These are phyloP conservation scores for Cladosporium oxysporum DNA, from an alignment of 2,329 filamentous ascomycete genomes.

Conservation along the genomic window DNA sequence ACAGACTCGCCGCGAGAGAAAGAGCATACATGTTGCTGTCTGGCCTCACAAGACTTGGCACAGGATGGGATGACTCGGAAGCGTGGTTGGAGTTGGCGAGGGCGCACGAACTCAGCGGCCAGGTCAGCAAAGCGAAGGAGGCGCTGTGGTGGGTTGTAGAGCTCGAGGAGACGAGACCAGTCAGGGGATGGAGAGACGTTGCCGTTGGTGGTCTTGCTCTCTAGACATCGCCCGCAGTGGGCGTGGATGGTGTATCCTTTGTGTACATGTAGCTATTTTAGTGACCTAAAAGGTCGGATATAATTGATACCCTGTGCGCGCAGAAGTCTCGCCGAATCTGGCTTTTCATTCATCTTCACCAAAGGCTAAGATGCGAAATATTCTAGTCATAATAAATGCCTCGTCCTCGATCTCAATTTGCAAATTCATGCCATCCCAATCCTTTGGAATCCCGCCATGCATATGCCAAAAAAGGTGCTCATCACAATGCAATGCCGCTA, in stretches of 20 bases:
- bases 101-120: slow-evolving; percentile 83
- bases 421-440: neutral
- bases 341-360: neutral
- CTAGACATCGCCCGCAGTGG: slow-evolving; percentile 13
- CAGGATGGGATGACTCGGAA: slow-evolving; percentile 87
- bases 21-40: slow-evolving; percentile 83
- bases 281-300: neutral
- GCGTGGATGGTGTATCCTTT: neutral
- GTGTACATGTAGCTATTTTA: neutral
- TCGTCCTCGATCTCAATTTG: neutral
- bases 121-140: slow-evolving; percentile 84
- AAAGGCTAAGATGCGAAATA: neutral
- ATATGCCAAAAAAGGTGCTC: neutral
- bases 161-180: slow-evolving; percentile 79
- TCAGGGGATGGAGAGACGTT: slow-evolving; percentile 73
- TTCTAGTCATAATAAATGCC: neutral
- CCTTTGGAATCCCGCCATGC: neutral
- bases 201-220: slow-evolving; percentile 32
- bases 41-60: slow-evolving; percentile 78
- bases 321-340: neutral
- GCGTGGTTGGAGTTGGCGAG: slow-evolving; percentile 89
- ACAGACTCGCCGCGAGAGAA: slow-evolving; percentile 86
- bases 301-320: slow-evolving; percentile 12
- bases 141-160: slow-evolving; percentile 98
- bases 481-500: slow-evolving; percentile 51